Evolutionary conservation across 2,329 filamentous ascomycete species (phyloP), one percentile per base, ranked within the genome.

Genomic region (Clarireedia sp.): DNA sequence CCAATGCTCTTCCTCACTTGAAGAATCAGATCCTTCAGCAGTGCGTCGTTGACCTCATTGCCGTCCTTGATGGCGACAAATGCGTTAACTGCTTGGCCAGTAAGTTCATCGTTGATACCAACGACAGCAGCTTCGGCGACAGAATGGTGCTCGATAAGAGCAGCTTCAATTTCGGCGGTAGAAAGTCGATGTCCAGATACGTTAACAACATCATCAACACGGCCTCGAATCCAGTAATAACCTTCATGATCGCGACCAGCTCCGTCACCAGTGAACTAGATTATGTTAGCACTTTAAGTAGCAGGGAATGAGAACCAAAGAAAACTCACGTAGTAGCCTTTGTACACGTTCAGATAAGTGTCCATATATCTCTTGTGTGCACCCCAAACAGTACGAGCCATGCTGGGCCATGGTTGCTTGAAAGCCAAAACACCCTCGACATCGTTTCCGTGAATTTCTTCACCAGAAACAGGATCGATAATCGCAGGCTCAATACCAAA

Each of bases 171-270:
- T 73, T 99, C 94, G 37, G 94, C 92, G 9, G 94, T 99, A 16
- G 92, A 97, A 60, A 99, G 80, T 71, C 94, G 87, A 74, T 99
- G 94, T 26, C 94, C 94, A 65, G 88, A 94, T 60, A 99, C 94
- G 73, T 99, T 99, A 72, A 99, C 92, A 44, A 99, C 94, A 67
- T 99, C 94, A 69, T 99, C 94, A 52, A 99, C 94, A 72, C 94
- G 90, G 62, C 94, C 94, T 60, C 94, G 89, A 71, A 99, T 99
- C 94, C 94, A 99, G 83, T 97, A 99, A 79, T 96, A 99, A 56
- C 94, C 94, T 67, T 99, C 94, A 73, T 96, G 88, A 71, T 99
- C 94, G 69, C 94, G 89, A 58, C 89, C 94, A 55, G 94, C 94
- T 69, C 94, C 94, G 69, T 99, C 94, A 57, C 89, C 89, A 16